Conservation (phyloP, 2,329 filamentous ascomycete genomes). For the Microsporum canis region DNA sequence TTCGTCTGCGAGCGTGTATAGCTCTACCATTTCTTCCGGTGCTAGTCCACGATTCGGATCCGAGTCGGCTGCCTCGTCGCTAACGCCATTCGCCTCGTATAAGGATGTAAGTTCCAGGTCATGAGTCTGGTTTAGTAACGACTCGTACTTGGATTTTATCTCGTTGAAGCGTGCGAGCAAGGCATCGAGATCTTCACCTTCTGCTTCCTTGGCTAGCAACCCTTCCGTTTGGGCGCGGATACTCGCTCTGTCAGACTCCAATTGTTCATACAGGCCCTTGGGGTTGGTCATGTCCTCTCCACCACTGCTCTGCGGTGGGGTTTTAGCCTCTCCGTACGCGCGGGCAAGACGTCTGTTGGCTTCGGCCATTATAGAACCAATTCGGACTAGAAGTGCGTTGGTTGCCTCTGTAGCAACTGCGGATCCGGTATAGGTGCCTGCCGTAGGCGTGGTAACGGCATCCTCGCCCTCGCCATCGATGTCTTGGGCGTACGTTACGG, state of each 20-base stretch:
- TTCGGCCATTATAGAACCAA: slow-evolving; percentile 57
- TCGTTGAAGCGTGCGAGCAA: slow-evolving; percentile 32
- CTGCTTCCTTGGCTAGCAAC: slow-evolving; percentile 28
- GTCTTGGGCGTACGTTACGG: slow-evolving; percentile 37
- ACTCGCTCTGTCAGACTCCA: slow-evolving; percentile 35
- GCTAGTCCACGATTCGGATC: slow-evolving; percentile 5
- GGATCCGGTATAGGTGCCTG: slow-evolving; percentile 30
- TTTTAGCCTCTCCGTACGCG: slow-evolving; percentile 48
- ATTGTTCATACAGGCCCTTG: slow-evolving; percentile 30
- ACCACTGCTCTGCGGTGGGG: slow-evolving; percentile 36
- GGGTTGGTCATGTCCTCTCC: slow-evolving; percentile 32
- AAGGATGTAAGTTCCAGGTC: slow-evolving; percentile 26
- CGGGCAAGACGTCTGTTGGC: slow-evolving; percentile 58
- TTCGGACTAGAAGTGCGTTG: slow-evolving; percentile 56
- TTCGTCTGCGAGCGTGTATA: slow-evolving; percentile 24
- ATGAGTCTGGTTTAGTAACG: slow-evolving; percentile 36
- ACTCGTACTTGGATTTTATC: slow-evolving; percentile 29
- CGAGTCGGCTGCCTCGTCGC: background rate
- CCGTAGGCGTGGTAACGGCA: slow-evolving; percentile 24
- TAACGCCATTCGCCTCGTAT: slow-evolving; percentile 14
- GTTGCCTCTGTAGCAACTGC: slow-evolving; percentile 47
- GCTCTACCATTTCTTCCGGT: slow-evolving; percentile 23
- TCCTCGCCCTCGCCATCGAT: slow-evolving; percentile 21
- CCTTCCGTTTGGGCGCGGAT: slow-evolving; percentile 31
- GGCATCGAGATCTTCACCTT: slow-evolving; percentile 26